Evolutionary conservation across 2,329 filamentous ascomycete species (phyloP).

Genomic region (Colletotrichum truncatum): DNA sequence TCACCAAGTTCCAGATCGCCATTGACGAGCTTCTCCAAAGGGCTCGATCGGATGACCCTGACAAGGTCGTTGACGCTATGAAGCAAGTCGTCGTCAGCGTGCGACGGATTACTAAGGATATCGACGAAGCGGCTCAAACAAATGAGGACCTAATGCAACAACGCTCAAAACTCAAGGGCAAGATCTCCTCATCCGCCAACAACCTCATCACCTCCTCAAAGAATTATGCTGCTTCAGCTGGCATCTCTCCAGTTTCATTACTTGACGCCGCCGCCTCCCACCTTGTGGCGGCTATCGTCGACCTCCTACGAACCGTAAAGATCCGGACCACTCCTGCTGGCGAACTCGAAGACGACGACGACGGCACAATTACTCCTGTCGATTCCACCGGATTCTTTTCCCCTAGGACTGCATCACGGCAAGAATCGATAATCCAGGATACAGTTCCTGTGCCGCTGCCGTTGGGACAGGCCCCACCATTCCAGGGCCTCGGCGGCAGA

Average conservation of each 20-base stretch:
- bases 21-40: conserved; percentile 89
- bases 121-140: conserved; percentile 66
- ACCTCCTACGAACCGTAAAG: conserved; percentile 85
- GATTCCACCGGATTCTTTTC: conserved; percentile 77
- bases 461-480: conserved; percentile 59
- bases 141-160: conserved; percentile 65
- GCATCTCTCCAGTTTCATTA: conserved; percentile 91
- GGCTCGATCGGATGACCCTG: conserved; percentile 78
- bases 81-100: conserved; percentile 86
- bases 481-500: conserved; percentile 65
- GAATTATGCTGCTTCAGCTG: conserved; percentile 84
- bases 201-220: conserved; percentile 94
- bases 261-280: conserved; percentile 94
- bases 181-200: conserved; percentile 93
- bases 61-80: conserved; percentile 83
- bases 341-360: conserved; percentile 82
- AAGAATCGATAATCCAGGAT: conserved; percentile 40
- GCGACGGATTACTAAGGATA: conserved; percentile 84
- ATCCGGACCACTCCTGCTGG: conserved; percentile 79
- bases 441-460: conserved; percentile 39
- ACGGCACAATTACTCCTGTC: conserved; percentile 70
- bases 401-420: conserved; percentile 55
- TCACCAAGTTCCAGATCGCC: conserved; percentile 94
- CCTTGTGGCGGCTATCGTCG: conserved; percentile 84
- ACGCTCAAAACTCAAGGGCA: conserved; percentile 77